phyloP scores from a whole-genome alignment of 257 asterid genomes.

The Lantana camara region DNA sequence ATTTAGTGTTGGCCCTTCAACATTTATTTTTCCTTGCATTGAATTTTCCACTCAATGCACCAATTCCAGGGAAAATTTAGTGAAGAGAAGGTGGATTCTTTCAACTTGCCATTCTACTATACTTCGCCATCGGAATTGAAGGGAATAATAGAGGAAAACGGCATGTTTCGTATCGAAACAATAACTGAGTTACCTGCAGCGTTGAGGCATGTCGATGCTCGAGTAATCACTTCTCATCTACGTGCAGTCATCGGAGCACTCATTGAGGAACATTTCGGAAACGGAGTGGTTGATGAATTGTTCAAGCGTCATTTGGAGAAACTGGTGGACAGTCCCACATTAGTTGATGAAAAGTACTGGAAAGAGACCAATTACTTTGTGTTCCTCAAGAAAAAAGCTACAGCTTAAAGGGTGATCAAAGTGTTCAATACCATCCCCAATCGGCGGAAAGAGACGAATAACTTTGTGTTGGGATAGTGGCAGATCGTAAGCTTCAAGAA shows the following conservation, averaged over 20 bases:
- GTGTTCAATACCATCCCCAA: no score
- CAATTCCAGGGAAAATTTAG: constrained; percentile 45
- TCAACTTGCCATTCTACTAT: constrained; percentile 63
- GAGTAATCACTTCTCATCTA: constrained; percentile 24
- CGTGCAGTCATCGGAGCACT: constrained; percentile 54
- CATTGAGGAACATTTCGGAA: constrained; percentile 50
- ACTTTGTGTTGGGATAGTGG: no score
- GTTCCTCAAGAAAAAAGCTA: neutral
- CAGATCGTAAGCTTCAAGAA: no score
- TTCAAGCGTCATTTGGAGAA: constrained; percentile 41
- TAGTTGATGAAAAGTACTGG: constrained; percentile 33
- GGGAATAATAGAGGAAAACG: constrained; percentile 48
- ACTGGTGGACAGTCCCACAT: constrained; percentile 31
- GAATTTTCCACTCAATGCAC: no score
- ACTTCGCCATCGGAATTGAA: constrained; percentile 52
- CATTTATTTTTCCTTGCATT: neutral
- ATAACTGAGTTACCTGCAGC: constrained; percentile 37
- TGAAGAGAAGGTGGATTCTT: constrained; percentile 46
- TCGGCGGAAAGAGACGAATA: no score
- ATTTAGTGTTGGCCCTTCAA: no score
- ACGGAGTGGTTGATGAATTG: constrained; percentile 46
- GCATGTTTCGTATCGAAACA: constrained; percentile 39
- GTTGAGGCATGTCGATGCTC: constrained; percentile 30
- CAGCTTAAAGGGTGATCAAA: neutral
- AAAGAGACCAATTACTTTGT: constrained; percentile 48